Evolutionary conservation across 352 stramenopile genomes (phyloP), one percentile per base, ranked within the genome.

Genomic region (Phytophthora cactorum): DNA sequence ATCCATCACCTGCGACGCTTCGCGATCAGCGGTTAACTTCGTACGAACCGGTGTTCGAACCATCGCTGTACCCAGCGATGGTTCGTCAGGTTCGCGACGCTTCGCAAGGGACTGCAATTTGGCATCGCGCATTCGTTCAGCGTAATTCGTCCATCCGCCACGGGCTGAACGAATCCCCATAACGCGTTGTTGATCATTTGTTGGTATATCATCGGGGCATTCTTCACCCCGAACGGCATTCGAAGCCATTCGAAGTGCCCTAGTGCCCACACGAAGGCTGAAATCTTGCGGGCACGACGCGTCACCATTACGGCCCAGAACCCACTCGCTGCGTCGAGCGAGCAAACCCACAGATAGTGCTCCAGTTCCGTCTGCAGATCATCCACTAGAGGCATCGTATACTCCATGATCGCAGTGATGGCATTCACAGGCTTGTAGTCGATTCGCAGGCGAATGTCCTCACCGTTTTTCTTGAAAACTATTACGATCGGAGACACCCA

Each of bases 231-330:
- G 34, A 39, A 39, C 3, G 3, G 34, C 50, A 56, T 46, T 4
- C 50, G n/a, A 2, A 56, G 8, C 31, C 50, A 56, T 11, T 56
- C 31, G 15, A 56, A 45, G 5, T 56, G 31, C 8, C 50, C 50
- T 8, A 56, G 11, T 31, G 50, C 12, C 32, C 50, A 56, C 1
- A 56, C n/a, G n/a, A 56, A 56, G 0, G 50, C 50, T 4, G 50
- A 56, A 1, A 56, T 56, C 29, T 44, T 44, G 1, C 29, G 29
- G 1, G 50, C 50, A 0, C 50, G 14, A 15, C 3, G 10, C 5
- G 50, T 56, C 31, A 45, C 45, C 31, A 56, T 44, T 3, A 56
- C 15, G 6, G 50, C 50, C 50, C 50, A 56, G 32, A 56, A 56
- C 3, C 50, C 50, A 27, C 31, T 56, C 2, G 50, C 50, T 2